Conservation (phyloP, 2,329 filamentous ascomycete species). For the Whalleya microplaca region DNA sequence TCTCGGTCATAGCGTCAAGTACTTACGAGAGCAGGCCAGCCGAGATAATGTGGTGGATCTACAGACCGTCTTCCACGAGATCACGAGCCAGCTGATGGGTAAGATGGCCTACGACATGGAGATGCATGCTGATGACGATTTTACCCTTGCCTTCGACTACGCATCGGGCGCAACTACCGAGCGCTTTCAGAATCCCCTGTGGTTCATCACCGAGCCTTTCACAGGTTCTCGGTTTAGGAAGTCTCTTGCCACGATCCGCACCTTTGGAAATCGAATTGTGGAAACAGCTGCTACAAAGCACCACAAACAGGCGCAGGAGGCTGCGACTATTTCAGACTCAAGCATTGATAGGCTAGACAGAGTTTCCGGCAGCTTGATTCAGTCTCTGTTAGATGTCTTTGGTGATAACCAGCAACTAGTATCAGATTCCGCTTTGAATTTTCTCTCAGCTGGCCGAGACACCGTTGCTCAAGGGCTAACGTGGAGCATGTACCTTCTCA, state of each 20-base stretch:
- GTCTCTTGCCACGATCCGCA: conserved; percentile 54
- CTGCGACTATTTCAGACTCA: conserved; percentile 1
- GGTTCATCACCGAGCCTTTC: conserved; percentile 61
- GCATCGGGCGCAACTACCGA: conserved; percentile 63
- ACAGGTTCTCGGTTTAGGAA: conserved; percentile 51
- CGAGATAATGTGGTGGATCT: conserved; percentile 51
- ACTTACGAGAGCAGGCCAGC: conserved; percentile 40
- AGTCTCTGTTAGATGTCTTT: conserved; percentile 62
- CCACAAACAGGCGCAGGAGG: conserved; percentile 31
- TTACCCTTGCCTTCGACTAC: conserved; percentile 64
- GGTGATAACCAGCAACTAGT: conserved; percentile 55
- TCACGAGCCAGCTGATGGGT: conserved; percentile 70
- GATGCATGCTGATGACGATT: conserved; percentile 64
- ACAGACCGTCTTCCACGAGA: conserved; percentile 63
- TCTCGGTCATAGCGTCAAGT: conserved; percentile 46
- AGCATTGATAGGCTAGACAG: conserved; percentile 39
- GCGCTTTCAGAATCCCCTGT: conserved; percentile 69
- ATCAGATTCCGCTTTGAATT: conserved; percentile 68
- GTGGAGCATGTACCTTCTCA: conserved; percentile 65
- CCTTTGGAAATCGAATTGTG: conserved; percentile 62
- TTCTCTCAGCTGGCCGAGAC: conserved; percentile 66
- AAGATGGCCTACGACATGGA: conserved; percentile 72
- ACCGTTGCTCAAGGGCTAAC: conserved; percentile 68
- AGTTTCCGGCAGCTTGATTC: conserved; percentile 60
- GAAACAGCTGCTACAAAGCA: conserved; percentile 54